These are phyloP conservation scores for Macrophomina tecta DNA, from an alignment of 2,329 filamentous ascomycete genomes.

Conservation along the genomic window DNA sequence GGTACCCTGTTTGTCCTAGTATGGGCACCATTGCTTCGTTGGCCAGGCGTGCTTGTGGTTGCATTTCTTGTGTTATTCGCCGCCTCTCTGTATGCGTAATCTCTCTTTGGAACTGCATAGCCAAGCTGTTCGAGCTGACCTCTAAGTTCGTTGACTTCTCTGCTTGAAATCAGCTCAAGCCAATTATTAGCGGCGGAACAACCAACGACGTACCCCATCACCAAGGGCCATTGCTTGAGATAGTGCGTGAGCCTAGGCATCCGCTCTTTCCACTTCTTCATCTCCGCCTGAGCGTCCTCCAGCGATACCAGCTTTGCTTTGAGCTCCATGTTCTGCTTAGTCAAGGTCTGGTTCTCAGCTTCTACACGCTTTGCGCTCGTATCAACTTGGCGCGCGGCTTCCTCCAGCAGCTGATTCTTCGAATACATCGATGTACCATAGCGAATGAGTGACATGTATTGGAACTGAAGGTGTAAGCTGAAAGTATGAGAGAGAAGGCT, in stretches of 20 bases:
- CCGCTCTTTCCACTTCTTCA: constrained; percentile 42
- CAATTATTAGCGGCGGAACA: neutral
- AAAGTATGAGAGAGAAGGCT: neutral
- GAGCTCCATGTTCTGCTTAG: constrained; percentile 35
- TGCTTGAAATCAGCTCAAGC: neutral
- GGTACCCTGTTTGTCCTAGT: neutral
- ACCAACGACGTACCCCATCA: constrained; percentile 35
- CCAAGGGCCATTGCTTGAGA: constrained; percentile 41
- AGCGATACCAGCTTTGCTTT: constrained; percentile 32
- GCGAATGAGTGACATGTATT: constrained; percentile 49
- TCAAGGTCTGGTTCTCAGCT: neutral
- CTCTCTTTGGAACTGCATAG: constrained; percentile 21
- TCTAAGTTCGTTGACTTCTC: constrained; percentile 27
- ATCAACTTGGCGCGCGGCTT: neutral
- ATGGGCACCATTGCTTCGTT: too few relatives aligned
- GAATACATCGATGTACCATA: constrained; percentile 36
- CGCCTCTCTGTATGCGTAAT: constrained; percentile 5
- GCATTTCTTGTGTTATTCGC: neutral
- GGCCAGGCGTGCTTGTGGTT: too few relatives aligned
- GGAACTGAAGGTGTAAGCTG: constrained; percentile 48
- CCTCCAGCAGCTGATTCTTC: constrained; percentile 4
- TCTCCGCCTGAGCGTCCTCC: constrained; percentile 34
- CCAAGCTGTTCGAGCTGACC: constrained; percentile 26
- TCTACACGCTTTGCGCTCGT: neutral
- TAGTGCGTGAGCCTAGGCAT: constrained; percentile 43